phyloP scores from a whole-genome alignment of 1,139 yeast species.

The Arxiozyma slooffiae region DNA sequence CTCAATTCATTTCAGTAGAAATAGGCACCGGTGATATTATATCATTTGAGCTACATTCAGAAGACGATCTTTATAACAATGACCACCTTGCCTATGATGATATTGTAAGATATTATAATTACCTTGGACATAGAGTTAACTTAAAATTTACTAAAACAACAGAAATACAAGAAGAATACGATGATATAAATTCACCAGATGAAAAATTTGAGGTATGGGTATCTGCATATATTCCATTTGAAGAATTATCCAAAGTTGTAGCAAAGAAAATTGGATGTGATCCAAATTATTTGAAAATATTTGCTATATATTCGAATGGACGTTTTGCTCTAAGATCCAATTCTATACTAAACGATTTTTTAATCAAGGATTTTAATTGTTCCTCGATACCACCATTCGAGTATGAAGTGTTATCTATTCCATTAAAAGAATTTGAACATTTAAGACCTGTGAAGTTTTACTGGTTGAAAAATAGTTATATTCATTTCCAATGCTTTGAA shows the following conservation, averaged over 20 bases:
- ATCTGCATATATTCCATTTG: conserved; percentile 49
- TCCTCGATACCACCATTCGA: conserved; percentile 43
- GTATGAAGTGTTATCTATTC: conserved; percentile 68
- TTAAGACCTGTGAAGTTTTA: conserved; percentile 53
- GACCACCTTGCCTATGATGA: conserved; percentile 27
- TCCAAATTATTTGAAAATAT: conserved; percentile 56
- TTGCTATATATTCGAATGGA: conserved; percentile 49
- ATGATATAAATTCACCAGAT: conserved; percentile 28
- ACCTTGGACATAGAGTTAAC: conserved; percentile 56
- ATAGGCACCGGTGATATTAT: conserved; percentile 73
- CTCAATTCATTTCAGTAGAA: conserved; percentile 46
- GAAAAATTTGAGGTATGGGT: conserved; percentile 56
- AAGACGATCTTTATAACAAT: neutral
- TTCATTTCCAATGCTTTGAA: conserved; percentile 60
- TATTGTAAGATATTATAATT: conserved; percentile 50
- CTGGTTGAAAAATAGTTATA: conserved; percentile 54
- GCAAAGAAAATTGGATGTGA: conserved; percentile 47
- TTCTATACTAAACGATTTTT: conserved; percentile 31
- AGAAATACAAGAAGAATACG: conserved; percentile 43
- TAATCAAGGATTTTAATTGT: conserved; percentile 44
- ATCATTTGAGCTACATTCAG: conserved; percentile 39
- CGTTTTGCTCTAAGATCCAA: conserved; percentile 35
- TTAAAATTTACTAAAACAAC: conserved; percentile 39
- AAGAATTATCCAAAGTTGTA: conserved; percentile 50
- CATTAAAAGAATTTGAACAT: conserved; percentile 67